These are phyloP conservation scores for Aurinia saxatilis DNA, from an alignment of 345 rosid species.

Conservation along the genomic window DNA sequence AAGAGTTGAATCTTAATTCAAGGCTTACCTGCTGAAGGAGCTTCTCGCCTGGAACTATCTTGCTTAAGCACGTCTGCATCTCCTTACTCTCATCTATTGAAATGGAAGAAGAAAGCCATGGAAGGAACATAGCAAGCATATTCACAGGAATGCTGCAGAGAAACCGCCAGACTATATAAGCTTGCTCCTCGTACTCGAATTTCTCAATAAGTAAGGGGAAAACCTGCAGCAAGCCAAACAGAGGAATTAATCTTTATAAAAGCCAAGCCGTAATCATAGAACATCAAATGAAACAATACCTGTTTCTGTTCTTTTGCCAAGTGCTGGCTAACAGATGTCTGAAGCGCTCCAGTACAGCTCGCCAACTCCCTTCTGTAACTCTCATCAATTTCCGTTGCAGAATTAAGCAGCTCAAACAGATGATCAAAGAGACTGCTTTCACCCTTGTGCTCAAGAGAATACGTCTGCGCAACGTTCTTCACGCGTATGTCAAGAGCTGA, in stretches of 20 bases:
- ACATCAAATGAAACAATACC: conserved; percentile 31
- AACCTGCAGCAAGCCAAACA: conserved; percentile 36
- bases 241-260: background rate
- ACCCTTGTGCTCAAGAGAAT: conserved; percentile 91
- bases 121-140: conserved; percentile 83
- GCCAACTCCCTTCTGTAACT: conserved; percentile 78
- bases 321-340: conserved; percentile 86
- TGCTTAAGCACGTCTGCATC: conserved; percentile 64
- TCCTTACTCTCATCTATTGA: conserved; percentile 66
- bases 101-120: conserved; percentile 76
- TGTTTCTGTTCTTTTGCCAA: conserved; percentile 97
- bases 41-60: conserved; percentile 70
- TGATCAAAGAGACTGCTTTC: conserved; percentile 83
- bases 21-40: conserved; percentile 65
- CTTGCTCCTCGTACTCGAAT: conserved; percentile 80
- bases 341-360: conserved; percentile 83
- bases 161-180: conserved; percentile 82
- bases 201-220: conserved; percentile 81
- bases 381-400: conserved; percentile 58
- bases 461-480: conserved; percentile 92
- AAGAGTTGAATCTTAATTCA: background rate
- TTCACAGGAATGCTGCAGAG: conserved; percentile 87
- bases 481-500: conserved; percentile 95
- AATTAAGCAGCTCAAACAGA: conserved; percentile 57
- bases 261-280: background rate